A percentile compares a stretch with the other conserved stretches of the same genome.
Conservation (phyloP, 2,329 filamentous ascomycete genomes). For the Colletotrichum gloeosporioides region DNA sequence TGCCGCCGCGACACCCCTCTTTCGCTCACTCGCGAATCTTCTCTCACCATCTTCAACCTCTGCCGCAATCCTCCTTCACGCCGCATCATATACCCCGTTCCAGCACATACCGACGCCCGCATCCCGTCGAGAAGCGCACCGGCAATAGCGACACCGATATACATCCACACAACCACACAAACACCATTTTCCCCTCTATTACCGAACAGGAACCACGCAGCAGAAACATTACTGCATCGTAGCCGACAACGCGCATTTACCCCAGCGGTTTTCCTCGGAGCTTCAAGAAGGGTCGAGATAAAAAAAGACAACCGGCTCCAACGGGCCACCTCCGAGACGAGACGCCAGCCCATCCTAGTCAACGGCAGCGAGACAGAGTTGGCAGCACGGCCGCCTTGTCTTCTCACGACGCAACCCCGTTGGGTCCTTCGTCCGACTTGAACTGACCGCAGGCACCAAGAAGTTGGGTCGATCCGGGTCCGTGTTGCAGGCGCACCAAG, state of each 20-base stretch:
- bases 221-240: background rate
- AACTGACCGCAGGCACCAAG: conserved; percentile 4
- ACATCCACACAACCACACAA: background rate
- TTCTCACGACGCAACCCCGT: conserved; percentile 4
- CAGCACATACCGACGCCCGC: background rate
- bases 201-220: background rate
- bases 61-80: background rate
- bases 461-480: conserved; percentile 16
- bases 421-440: conserved; percentile 18
- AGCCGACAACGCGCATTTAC: background rate
- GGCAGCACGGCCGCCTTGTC: conserved; percentile 1
- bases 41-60: background rate
- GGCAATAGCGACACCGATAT: conserved; percentile 10
- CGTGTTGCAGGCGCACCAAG: conserved; percentile 15
- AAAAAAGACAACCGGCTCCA: background rate
- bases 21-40: background rate
- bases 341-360: conserved; percentile 11
- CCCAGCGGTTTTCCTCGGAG: background rate
- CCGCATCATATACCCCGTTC: background rate
- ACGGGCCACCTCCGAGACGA: background rate
- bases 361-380: conserved; percentile 13
- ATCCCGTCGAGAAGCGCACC: background rate
- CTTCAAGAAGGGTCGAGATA: background rate
- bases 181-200: background rate
- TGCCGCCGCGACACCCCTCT: background rate